Conservation (phyloP, 441 rosid genomes). For the Populus hybrid region DNA sequence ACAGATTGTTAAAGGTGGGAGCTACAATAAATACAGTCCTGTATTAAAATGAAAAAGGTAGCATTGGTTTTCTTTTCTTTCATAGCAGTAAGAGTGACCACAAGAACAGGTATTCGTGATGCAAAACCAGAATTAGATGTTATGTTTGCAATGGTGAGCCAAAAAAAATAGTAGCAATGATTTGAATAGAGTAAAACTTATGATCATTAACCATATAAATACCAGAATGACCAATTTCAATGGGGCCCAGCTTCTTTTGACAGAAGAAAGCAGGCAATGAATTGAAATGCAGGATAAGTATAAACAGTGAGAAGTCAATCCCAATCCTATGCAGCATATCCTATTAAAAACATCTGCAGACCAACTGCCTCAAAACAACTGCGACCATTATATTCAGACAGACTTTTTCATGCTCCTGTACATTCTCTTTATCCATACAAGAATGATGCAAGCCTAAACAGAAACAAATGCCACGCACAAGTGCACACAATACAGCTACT, state of each 20-base stretch:
- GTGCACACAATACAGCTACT: neutral
- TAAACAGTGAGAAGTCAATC: neutral
- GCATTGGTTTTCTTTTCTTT: neutral
- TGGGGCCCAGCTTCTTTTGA: neutral
- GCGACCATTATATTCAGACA: too few species aligned
- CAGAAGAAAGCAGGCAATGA: neutral
- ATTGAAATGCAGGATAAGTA: neutral
- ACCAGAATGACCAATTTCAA: too few species aligned
- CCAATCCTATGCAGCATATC: neutral
- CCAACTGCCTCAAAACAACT: neutral
- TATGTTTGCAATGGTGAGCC: neutral
- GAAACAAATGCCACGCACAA: neutral
- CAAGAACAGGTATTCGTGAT: neutral
- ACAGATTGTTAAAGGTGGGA: neutral
- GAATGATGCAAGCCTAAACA: neutral
- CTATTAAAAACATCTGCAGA: neutral
- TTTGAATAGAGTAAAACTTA: too few species aligned
- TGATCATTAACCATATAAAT: too few species aligned
- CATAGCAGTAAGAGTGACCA: neutral
- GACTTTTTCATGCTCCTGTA: neutral
- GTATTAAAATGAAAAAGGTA: neutral
- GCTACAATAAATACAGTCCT: neutral
- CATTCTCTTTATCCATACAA: neutral
- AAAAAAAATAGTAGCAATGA: too few species aligned
- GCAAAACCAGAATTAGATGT: neutral